A percentile compares a stretch with the other conserved stretches of the same genome.
phyloP scores from a whole-genome alignment of 176 grass and related monocot species.

The Canna indica region DNA sequence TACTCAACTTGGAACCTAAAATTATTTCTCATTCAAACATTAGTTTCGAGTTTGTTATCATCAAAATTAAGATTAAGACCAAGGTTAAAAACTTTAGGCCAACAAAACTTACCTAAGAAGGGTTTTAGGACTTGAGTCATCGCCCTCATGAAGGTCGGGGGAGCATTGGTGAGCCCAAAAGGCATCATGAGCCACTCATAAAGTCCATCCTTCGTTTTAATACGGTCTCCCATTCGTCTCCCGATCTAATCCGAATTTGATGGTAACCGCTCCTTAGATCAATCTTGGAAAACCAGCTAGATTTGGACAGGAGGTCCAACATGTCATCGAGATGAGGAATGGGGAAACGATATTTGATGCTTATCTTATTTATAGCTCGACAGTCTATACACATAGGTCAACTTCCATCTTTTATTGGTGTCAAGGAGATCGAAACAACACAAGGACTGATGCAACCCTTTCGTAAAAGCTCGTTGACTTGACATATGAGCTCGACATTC shows the following conservation, averaged over 20 bases:
- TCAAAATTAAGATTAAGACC: no score
- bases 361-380: not conserved
- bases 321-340: not conserved
- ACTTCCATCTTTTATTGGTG: not conserved
- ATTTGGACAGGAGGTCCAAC: not conserved
- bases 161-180: not conserved
- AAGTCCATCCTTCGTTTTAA: not conserved
- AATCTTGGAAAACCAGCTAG: not conserved
- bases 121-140: no score
- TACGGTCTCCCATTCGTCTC: not conserved
- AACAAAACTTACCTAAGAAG: no score
- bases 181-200: not conserved
- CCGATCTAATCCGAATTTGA: not conserved
- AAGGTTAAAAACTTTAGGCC: no score
- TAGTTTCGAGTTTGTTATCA: no score
- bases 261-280: not conserved
- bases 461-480: not conserved
- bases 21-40: no score
- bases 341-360: not conserved
- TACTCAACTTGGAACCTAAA: no score
- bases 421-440: not conserved
- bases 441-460: not conserved
- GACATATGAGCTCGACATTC: not conserved
- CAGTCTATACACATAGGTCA: not conserved
- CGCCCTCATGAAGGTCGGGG: not conserved